Evolutionary conservation across 495 filamentous ascomycete genomes (phyloP).

Genomic region (Aspergillus coremiiformis): DNA sequence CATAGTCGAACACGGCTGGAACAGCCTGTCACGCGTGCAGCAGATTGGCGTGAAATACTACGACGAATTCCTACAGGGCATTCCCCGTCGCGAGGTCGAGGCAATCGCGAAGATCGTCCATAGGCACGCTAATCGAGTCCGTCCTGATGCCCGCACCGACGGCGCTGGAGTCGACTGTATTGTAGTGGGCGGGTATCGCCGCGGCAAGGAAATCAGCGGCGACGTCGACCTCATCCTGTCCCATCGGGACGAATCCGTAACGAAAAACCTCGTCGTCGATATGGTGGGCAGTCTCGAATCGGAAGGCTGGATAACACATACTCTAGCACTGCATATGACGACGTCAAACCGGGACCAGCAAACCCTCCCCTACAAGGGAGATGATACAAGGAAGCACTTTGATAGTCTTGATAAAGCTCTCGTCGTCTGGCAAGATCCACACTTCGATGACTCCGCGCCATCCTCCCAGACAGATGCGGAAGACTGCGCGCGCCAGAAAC

Average conservation of each 20-base stretch:
- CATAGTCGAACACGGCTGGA: conserved; percentile 78
- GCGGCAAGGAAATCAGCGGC: conserved; percentile 64
- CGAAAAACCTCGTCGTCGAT: conserved; percentile 55
- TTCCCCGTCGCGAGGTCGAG: conserved; percentile 69
- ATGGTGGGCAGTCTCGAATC: conserved; percentile 64
- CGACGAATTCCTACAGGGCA: conserved; percentile 68
- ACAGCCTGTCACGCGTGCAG: conserved; percentile 62
- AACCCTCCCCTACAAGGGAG: conserved; percentile 48
- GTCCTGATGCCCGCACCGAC: conserved; percentile 24
- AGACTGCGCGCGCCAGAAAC: conserved; percentile 3
- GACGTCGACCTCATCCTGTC: conserved; percentile 85
- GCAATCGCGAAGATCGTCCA: conserved; percentile 55
- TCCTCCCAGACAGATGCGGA: not conserved
- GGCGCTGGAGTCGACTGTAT: conserved; percentile 54
- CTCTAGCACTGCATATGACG: conserved; percentile 57
- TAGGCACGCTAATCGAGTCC: conserved; percentile 49
- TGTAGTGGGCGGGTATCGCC: conserved; percentile 78
- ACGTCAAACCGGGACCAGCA: conserved; percentile 64
- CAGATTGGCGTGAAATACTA: conserved; percentile 97
- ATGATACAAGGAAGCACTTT: conserved; percentile 38
- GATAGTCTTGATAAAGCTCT: conserved; percentile 87
- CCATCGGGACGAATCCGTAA: conserved; percentile 63
- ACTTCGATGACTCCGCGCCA: conserved; percentile 20
- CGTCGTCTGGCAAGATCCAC: conserved; percentile 86
- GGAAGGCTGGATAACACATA: conserved; percentile 71